Conservation (phyloP, 176 grass and related monocot genomes). For the Triticum monococcum region DNA sequence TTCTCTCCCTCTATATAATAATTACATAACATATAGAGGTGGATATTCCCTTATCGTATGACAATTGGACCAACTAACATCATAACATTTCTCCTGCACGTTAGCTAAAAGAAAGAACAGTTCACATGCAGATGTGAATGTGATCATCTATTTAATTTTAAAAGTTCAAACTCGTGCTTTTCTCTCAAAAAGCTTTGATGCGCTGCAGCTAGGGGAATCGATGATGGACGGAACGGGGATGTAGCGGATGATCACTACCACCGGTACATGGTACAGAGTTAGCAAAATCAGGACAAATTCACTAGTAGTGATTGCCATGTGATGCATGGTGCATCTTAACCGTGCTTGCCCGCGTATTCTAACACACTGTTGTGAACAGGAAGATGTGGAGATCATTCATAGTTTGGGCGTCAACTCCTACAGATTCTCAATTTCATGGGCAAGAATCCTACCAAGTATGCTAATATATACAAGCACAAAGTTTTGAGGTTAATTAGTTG, state of each 20-base stretch:
- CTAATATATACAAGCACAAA: too few relatives aligned
- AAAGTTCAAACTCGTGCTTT: neutral
- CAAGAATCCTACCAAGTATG: slow-evolving; percentile 58
- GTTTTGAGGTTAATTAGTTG: neutral
- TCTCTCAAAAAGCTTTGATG: neutral
- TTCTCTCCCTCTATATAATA: too few relatives aligned
- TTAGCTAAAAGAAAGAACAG: too few relatives aligned
- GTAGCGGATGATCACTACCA: slow-evolving; percentile 53
- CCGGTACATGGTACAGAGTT: slow-evolving; percentile 36
- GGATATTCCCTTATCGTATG: too few relatives aligned
- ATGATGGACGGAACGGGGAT: slow-evolving; percentile 36
- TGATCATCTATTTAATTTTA: neutral
- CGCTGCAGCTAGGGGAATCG: slow-evolving; percentile 10
- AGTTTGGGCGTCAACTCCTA: slow-evolving; percentile 42
- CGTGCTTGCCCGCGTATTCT: neutral
- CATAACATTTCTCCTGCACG: too few relatives aligned
- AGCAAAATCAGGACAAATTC: neutral
- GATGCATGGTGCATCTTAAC: neutral
- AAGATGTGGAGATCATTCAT: slow-evolving; percentile 44
- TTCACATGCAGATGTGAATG: neutral
- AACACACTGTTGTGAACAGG: slow-evolving; percentile 13
- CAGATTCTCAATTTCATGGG: slow-evolving; percentile 65
- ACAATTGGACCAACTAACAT: too few relatives aligned
- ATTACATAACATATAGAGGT: too few relatives aligned
- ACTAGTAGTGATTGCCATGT: neutral